Evolutionary conservation across 2,329 filamentous ascomycete species (phyloP).

Genomic region (Leptographium flavum): DNA sequence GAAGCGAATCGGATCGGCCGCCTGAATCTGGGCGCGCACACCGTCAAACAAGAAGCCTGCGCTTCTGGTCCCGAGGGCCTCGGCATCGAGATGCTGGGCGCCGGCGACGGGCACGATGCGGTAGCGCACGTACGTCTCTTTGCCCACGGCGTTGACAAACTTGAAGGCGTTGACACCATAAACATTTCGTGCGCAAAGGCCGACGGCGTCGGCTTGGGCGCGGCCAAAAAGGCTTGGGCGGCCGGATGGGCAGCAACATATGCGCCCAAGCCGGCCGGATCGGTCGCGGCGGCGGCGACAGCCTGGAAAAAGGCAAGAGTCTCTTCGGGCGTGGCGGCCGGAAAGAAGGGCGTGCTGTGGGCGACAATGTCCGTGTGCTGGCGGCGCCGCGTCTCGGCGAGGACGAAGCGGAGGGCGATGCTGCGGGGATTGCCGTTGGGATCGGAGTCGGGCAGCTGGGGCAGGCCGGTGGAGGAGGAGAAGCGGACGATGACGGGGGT

Average conservation of each 20-base stretch:
- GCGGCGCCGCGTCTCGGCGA: conserved; percentile 22
- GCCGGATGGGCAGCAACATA: conserved; percentile 31
- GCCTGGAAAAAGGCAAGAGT: conserved; percentile 34
- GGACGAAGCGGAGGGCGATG: conserved; percentile 32
- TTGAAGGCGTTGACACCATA: conserved; percentile 33
- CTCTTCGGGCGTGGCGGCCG: conserved; percentile 34
- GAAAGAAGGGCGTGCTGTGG: conserved; percentile 38
- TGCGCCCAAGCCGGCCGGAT: conserved; percentile 20
- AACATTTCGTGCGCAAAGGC: conserved; percentile 34
- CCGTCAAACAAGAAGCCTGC: conserved; percentile 35
- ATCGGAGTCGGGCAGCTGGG: conserved; percentile 32
- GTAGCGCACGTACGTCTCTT: conserved; percentile 32
- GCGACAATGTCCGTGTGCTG: conserved; percentile 41
- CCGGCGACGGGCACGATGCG: conserved; percentile 31
- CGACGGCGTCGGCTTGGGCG: conserved; percentile 32
- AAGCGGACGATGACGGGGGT: conserved; percentile 35
- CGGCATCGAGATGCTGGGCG: conserved; percentile 22
- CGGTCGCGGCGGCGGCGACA: conserved; percentile 16
- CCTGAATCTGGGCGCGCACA: conserved; percentile 14
- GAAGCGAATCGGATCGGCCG: conserved; percentile 24
- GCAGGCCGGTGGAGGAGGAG: conserved; percentile 35
- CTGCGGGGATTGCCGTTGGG: conserved; percentile 32
- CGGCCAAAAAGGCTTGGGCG: conserved; percentile 30
- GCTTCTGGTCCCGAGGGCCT: conserved; percentile 21
- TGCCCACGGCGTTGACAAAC: conserved; percentile 24